Evolutionary conservation across 768 basidiomycete species (phyloP).

Genomic region (Roridomyces roridus): DNA sequence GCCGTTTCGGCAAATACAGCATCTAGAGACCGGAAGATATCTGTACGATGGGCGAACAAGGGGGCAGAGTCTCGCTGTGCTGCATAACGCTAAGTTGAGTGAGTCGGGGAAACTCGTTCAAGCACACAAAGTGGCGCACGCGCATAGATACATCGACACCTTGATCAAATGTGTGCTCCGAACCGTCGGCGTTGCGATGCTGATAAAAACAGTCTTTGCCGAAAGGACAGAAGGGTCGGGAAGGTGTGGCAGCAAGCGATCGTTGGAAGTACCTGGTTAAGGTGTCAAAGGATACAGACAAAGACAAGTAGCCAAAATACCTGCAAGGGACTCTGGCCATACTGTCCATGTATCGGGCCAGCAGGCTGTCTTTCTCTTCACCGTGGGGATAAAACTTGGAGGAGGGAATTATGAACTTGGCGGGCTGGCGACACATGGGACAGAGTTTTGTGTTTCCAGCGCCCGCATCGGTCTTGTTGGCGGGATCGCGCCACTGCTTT

Average conservation of each 20-base stretch:
- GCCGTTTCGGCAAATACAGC: conserved; percentile 26
- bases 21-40: conserved; percentile 20
- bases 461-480: conserved; percentile 58
- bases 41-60: conserved; percentile 8
- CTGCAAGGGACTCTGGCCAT: conserved; percentile 75
- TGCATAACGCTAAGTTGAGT: conserved; percentile 11
- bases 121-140: conserved; percentile 38
- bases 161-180: conserved; percentile 57
- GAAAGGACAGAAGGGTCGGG: conserved; percentile 72
- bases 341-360: conserved; percentile 71
- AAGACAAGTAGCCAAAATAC: conserved; percentile 34
- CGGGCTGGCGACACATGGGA: conserved; percentile 74
- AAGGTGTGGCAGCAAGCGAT: conserved; percentile 45
- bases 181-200: conserved; percentile 72
- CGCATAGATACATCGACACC: conserved; percentile 63
- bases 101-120: background rate
- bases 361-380: conserved; percentile 54
- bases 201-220: conserved; percentile 84
- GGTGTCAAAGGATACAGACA: background rate
- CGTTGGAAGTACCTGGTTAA: conserved; percentile 65
- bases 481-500: conserved; percentile 75
- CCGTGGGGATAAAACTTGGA: conserved; percentile 67
- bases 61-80: conserved; percentile 3
- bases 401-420: conserved; percentile 75
- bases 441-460: conserved; percentile 77